A percentile compares a stretch with the other conserved stretches of the same genome.
phyloP scores from a whole-genome alignment of 2,329 filamentous ascomycete genomes.

The Cladophialophora chaetospira region DNA sequence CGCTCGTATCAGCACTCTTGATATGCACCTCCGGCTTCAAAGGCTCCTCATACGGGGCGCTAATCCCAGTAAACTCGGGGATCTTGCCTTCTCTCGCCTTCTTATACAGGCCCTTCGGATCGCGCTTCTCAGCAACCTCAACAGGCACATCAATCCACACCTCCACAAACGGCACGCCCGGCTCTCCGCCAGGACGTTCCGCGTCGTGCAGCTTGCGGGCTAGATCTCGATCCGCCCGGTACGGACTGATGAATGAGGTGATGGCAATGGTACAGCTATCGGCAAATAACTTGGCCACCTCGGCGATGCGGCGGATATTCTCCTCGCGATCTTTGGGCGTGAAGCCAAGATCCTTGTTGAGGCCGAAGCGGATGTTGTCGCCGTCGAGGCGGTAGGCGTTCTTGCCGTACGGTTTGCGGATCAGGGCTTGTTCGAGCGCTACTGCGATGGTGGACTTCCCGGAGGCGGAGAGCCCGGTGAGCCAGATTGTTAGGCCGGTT shows the following conservation, averaged over 20 bases:
- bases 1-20: conserved; percentile 74
- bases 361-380: conserved; percentile 96
- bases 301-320: conserved; percentile 95
- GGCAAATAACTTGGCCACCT: conserved; percentile 96
- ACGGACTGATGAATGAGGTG: conserved; percentile 96
- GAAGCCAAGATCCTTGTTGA: conserved; percentile 98
- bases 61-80: conserved; percentile 96
- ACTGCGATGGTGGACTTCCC: conserved; percentile 97
- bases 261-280: conserved; percentile 85
- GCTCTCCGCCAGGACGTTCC: conserved; percentile 58
- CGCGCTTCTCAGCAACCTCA: conserved; percentile 88
- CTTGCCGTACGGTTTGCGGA: conserved; percentile 69
- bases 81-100: conserved; percentile 92
- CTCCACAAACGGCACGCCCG: conserved; percentile 82
- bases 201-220: conserved; percentile 78
- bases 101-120: conserved; percentile 97
- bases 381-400: conserved; percentile 92
- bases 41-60: conserved; percentile 91
- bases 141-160: conserved; percentile 90
- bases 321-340: conserved; percentile 90
- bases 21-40: conserved; percentile 84
- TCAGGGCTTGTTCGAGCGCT: conserved; percentile 92
- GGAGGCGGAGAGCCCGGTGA: conserved; percentile 92
- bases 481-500: conserved; percentile 92
- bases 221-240: conserved; percentile 79